Evolutionary conservation across 202 grass and related monocot species (phyloP).

Genomic region (Musa balbisiana): DNA sequence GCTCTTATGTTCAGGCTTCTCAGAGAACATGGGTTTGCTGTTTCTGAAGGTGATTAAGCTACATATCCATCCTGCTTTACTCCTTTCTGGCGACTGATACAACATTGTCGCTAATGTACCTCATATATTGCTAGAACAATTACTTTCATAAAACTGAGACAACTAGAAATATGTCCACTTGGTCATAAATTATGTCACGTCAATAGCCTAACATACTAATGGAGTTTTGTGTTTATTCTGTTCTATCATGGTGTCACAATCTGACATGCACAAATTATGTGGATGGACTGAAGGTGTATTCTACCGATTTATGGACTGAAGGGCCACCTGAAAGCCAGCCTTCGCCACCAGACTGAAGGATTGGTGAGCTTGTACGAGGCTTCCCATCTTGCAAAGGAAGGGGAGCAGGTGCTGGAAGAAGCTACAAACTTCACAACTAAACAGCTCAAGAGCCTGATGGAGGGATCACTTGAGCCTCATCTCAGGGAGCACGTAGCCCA

Average conservation of each 20-base stretch:
- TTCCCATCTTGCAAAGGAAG: conserved; percentile 28
- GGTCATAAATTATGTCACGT: no score
- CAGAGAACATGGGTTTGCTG: no score
- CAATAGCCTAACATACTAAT: no score
- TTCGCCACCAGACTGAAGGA: conserved; percentile 16
- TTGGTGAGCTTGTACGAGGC: conserved; percentile 28
- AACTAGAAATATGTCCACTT: no score
- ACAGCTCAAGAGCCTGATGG: conserved; percentile 13
- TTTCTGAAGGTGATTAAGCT: no score
- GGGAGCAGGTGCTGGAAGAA: no score
- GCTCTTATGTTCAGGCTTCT: no score
- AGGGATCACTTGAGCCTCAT: background rate
- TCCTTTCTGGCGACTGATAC: no score
- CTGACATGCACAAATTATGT: background rate
- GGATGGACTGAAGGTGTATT: conserved; percentile 19
- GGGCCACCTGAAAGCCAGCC: conserved; percentile 7
- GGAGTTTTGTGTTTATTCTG: background rate
- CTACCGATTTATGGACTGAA: conserved; percentile 20
- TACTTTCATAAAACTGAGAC: no score
- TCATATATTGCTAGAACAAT: no score
- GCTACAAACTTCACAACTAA: conserved; percentile 22
- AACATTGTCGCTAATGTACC: no score
- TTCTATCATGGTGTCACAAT: background rate
- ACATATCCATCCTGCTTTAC: no score
- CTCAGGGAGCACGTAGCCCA: conserved; percentile 15